Conservation (phyloP, 1,284 basidiomycete species). For the Volvariella surrecta region DNA sequence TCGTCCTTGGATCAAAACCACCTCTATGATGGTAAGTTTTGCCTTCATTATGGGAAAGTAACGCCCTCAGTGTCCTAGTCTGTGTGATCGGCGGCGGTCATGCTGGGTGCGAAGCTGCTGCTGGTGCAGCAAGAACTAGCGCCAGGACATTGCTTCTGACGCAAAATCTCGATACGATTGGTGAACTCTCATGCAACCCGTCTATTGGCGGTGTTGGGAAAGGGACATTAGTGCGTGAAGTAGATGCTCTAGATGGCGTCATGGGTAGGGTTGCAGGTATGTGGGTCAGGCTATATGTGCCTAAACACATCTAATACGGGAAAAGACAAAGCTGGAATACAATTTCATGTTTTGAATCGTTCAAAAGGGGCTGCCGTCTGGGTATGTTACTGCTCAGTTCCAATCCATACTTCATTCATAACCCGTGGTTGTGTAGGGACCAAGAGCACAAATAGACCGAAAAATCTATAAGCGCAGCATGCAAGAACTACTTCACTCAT, state of each 20-base stretch:
- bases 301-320: neutral
- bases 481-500: slow-evolving; percentile 58
- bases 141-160: slow-evolving; percentile 77
- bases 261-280: slow-evolving; percentile 70
- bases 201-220: slow-evolving; percentile 87
- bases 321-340: slow-evolving; percentile 78
- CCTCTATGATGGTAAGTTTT: slow-evolving; percentile 11
- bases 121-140: slow-evolving; percentile 76
- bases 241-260: slow-evolving; percentile 81
- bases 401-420: neutral
- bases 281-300: slow-evolving; percentile 12
- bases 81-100: slow-evolving; percentile 89
- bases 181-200: slow-evolving; percentile 88
- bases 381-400: slow-evolving; percentile 33
- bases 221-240: slow-evolving; percentile 80
- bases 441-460: slow-evolving; percentile 82
- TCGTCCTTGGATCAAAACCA: neutral
- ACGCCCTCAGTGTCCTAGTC: slow-evolving; percentile 32
- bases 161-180: slow-evolving; percentile 72
- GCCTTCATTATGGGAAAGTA: neutral
- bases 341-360: slow-evolving; percentile 79
- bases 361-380: slow-evolving; percentile 87
- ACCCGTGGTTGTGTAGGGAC: slow-evolving; percentile 45
- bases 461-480: slow-evolving; percentile 77
- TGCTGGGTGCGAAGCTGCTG: slow-evolving; percentile 86